Evolutionary conservation across 371 early-diverging fungal genomes (phyloP), one percentile per base, ranked within the genome.

Genomic region (Coemansia sp.): DNA sequence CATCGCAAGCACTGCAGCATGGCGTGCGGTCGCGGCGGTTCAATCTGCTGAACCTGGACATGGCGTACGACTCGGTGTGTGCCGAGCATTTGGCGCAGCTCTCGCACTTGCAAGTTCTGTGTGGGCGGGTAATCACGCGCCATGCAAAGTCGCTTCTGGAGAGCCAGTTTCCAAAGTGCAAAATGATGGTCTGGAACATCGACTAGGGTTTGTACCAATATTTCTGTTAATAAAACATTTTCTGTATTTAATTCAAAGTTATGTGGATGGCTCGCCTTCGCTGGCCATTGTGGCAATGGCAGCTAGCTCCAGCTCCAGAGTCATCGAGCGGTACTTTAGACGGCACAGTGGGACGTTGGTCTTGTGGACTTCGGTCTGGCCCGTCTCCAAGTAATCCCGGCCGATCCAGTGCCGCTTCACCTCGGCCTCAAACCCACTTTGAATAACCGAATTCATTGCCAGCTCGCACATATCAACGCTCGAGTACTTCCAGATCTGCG

Each of bases 401-500:
- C 99, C 99, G 22, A 99, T 83, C 97, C 98, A 98, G 66, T 91
- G 90, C 57, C 88, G 84, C 84, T 99, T 99, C 79, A 95, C 81
- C 67, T 86, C 82, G 66, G 86, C 84, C 72, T 97, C 95, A 84
- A 91, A 99, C 3, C 98, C 98, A 80, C 91, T 92, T 69, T 98
- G 98, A 5, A 94, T 78, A 4, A 96, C 95, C 24, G 92, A 92
- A 83, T 98, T 98, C 54, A 96, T 85, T 0, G 98, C 94, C 68
- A 99, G 82, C 81, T 99, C 99, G 77, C 99, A 98, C 95, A 98
- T 97, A 74, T 99, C 99, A 0, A 92, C 87, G 16, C 90, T 82
- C 4, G 94, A 92, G 27, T 97, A 78, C 71, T 96, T 98, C 94
- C 95, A 99, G 64, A 99, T 98, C 88, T 93, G 98, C n/a, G 98